Conservation (phyloP, 1,284 basidiomycete species). For the Ceratobasidium sp. region DNA sequence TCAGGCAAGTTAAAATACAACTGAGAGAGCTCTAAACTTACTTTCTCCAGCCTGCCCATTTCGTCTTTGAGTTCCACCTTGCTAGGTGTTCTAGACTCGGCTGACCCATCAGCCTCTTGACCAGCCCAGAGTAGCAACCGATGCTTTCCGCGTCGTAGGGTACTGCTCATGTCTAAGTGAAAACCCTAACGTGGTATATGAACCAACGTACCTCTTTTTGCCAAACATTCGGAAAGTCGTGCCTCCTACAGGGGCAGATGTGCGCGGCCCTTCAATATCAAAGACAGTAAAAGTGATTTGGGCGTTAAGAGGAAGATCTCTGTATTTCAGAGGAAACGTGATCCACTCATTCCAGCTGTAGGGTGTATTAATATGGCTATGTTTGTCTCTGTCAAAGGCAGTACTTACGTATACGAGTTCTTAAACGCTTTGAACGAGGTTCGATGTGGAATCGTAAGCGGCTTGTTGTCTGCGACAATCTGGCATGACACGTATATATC, state of each 20-base stretch:
- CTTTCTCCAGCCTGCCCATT: constrained; percentile 95
- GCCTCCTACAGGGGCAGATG: constrained; percentile 85
- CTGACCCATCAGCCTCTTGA: constrained; percentile 85
- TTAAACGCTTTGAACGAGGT: constrained; percentile 95
- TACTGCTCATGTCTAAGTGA: constrained; percentile 64
- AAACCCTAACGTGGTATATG: neutral
- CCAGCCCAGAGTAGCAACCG: constrained; percentile 87
- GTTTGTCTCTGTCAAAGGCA: constrained; percentile 4
- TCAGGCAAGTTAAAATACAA: neutral
- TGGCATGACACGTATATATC: constrained; percentile 95
- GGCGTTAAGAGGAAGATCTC: constrained; percentile 88
- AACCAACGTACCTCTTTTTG: constrained; percentile 79
- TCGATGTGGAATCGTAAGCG: constrained; percentile 88
- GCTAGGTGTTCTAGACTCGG: constrained; percentile 87
- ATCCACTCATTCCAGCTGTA: constrained; percentile 96
- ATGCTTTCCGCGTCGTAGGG: constrained; percentile 91
- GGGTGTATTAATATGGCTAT: neutral
- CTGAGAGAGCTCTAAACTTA: constrained; percentile 55
- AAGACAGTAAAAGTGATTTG: constrained; percentile 96
- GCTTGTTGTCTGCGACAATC: constrained; percentile 92
- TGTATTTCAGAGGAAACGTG: constrained; percentile 89
- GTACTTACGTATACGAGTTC: constrained; percentile 75
- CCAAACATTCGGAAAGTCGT: constrained; percentile 92
- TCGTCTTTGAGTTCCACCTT: constrained; percentile 86
- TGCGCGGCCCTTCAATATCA: constrained; percentile 87